Percentiles rank a stretch among this genome's conserved stretches.
Evolutionary conservation across 2,329 filamentous ascomycete species (phyloP).

Genomic region (Aspergillus sp.): DNA sequence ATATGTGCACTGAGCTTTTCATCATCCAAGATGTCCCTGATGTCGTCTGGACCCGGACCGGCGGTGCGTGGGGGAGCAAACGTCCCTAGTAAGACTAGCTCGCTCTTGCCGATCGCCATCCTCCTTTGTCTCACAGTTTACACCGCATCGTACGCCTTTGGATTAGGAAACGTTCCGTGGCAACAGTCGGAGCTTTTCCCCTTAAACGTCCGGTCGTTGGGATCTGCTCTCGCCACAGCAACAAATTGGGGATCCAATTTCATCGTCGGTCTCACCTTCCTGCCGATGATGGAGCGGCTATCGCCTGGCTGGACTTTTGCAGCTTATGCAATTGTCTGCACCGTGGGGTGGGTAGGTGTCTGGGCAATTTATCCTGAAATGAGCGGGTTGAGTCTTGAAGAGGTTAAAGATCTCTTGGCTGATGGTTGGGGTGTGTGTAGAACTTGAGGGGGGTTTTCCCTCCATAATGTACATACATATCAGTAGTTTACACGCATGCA

Average conservation of each 20-base stretch:
- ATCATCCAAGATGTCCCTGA: conserved; percentile 46
- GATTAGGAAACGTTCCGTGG: conserved; percentile 90
- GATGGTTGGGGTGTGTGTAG: conserved; percentile 64
- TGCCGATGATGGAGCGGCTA: conserved; percentile 75
- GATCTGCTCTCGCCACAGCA: conserved; percentile 57
- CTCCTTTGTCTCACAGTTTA: conserved; percentile 73
- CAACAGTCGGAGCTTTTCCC: conserved; percentile 92
- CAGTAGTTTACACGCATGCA: too few relatives aligned
- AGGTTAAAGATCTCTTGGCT: conserved; percentile 64
- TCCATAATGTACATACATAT: not conserved
- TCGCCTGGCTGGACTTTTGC: conserved; percentile 72
- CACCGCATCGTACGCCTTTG: conserved; percentile 77
- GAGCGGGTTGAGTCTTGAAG: conserved; percentile 71
- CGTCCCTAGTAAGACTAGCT: conserved; percentile 14
- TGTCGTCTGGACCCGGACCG: conserved; percentile 14
- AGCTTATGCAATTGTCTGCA: conserved; percentile 68
- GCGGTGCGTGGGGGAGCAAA: conserved; percentile 8
- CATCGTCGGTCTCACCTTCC: conserved; percentile 73
- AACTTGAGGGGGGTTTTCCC: conserved; percentile 25
- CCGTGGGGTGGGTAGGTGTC: conserved; percentile 58
- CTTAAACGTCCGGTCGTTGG: conserved; percentile 54
- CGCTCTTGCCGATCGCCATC: conserved; percentile 47
- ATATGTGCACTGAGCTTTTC: conserved; percentile 67
- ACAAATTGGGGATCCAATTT: conserved; percentile 90
- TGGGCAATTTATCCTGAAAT: conserved; percentile 82